These are phyloP conservation scores for Antrodiella citrinella DNA, from an alignment of 768 basidiomycete species.

Conservation along the genomic window DNA sequence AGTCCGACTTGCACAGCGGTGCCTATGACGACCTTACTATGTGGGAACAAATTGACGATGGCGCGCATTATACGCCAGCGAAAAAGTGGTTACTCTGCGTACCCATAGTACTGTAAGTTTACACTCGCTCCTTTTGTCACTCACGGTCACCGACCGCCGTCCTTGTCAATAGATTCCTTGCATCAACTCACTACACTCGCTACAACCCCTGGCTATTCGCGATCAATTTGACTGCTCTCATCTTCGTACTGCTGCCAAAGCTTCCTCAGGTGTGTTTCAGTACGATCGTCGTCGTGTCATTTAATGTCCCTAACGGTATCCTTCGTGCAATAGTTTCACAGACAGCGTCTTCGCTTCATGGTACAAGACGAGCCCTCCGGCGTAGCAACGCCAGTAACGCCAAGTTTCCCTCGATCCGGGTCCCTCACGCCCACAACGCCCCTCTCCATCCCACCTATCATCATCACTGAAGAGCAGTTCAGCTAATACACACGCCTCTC, in stretches of 20 bases:
- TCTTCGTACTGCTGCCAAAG: conserved; percentile 87
- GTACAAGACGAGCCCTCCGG: conserved; percentile 53
- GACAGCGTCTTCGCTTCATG: conserved; percentile 75
- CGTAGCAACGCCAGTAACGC: conserved; percentile 55
- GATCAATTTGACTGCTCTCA: conserved; percentile 75
- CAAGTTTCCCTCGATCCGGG: conserved; percentile 49
- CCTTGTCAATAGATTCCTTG: conserved; percentile 62
- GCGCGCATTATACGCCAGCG: conserved; percentile 96
- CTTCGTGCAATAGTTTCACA: conserved; percentile 53
- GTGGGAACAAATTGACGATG: conserved; percentile 99
- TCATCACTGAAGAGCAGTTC: conserved; percentile 43
- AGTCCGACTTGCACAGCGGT: conserved; percentile 77
- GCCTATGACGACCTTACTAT: conserved; percentile 96
- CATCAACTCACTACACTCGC: conserved; percentile 96
- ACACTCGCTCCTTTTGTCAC: neutral
- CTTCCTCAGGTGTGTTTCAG: conserved; percentile 72
- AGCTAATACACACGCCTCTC: conserved; percentile 13
- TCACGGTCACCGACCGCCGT: conserved; percentile 1
- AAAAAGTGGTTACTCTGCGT: conserved; percentile 94
- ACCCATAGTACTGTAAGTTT: conserved; percentile 78
- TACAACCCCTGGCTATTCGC: conserved; percentile 94
- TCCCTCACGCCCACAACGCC: conserved; percentile 27
- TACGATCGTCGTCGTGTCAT: neutral
- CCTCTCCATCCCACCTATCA: conserved; percentile 20
- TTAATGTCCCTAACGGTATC: conserved; percentile 5